Conservation (phyloP, 257 asterid species). For the Gentiana macrophylla region DNA sequence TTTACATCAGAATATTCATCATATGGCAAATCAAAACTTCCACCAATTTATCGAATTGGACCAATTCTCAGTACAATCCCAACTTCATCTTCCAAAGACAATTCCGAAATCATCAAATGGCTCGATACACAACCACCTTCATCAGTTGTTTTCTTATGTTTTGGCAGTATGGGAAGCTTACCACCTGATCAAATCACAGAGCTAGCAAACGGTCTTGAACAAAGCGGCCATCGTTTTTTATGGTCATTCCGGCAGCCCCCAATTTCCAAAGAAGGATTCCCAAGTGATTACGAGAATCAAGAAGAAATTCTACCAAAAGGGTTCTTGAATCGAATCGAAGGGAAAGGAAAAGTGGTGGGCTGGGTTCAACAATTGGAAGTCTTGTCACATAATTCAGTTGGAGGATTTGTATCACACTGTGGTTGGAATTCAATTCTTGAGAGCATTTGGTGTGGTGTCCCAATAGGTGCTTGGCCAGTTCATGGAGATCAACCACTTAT, state of each 20-base stretch:
- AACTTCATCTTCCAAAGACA: neutral
- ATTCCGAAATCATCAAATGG: constrained; percentile 10
- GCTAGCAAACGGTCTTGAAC: constrained; percentile 10
- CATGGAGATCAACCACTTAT: constrained; percentile 17
- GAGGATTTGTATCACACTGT: constrained; percentile 17
- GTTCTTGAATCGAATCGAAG: constrained; percentile 9
- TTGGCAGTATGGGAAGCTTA: constrained; percentile 14
- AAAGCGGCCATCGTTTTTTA: constrained; percentile 5
- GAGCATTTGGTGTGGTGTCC: constrained; percentile 18
- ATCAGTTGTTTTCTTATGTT: constrained; percentile 19
- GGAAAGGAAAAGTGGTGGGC: constrained; percentile 16
- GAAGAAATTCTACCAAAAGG: constrained; percentile 13
- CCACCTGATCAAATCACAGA: constrained; percentile 9
- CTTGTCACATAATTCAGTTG: constrained; percentile 13
- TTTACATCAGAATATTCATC: neutral
- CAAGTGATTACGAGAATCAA: constrained; percentile 1
- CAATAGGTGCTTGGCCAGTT: constrained; percentile 16
- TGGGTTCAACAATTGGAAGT: constrained; percentile 18
- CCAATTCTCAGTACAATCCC: constrained; percentile 3
- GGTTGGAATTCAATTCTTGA: constrained; percentile 19
- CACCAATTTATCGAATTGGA: constrained; percentile 5
- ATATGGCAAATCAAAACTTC: neutral
- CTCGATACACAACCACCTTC: constrained; percentile 11
- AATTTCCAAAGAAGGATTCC: neutral
- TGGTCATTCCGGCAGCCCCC: constrained; percentile 17